These are phyloP conservation scores for Saccharomycopsis lassenensis DNA, from an alignment of 805 yeast species.

Conservation along the genomic window DNA sequence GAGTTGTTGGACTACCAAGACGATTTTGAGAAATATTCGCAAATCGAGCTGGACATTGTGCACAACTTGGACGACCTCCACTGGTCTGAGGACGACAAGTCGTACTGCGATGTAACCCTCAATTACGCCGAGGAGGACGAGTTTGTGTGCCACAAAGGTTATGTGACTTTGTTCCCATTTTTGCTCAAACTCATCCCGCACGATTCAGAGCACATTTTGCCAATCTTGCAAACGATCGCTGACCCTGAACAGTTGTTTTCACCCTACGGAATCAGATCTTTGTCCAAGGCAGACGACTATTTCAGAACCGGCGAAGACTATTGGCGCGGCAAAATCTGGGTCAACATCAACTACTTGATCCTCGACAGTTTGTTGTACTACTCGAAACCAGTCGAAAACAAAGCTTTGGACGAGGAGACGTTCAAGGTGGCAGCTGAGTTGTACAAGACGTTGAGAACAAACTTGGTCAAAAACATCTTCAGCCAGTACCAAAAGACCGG, in stretches of 20 bases:
- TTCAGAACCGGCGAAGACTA: constrained; percentile 74
- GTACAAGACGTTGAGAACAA: constrained; percentile 50
- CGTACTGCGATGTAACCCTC: constrained; percentile 78
- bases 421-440: constrained; percentile 31
- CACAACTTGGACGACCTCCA: constrained; percentile 62
- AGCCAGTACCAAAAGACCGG: constrained; percentile 68
- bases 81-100: constrained; percentile 58
- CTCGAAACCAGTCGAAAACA: constrained; percentile 21
- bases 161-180: constrained; percentile 79
- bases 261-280: constrained; percentile 67
- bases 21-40: constrained; percentile 44
- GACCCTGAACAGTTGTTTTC: constrained; percentile 73
- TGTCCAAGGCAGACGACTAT: constrained; percentile 52
- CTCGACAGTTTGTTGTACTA: constrained; percentile 62
- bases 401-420: constrained; percentile 23
- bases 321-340: constrained; percentile 95
- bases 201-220: constrained; percentile 27
- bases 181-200: constrained; percentile 51
- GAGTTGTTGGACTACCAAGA: constrained; percentile 42
- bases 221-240: constrained; percentile 44
- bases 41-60: constrained; percentile 44
- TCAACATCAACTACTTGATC: constrained; percentile 76
- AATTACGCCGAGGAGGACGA: constrained; percentile 59
- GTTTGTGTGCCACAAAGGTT: constrained; percentile 82
- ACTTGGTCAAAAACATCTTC: constrained; percentile 57